These are phyloP conservation scores for Plasmodium yoelii DNA, from an alignment of 169 alveolate species.

Conservation along the genomic window DNA sequence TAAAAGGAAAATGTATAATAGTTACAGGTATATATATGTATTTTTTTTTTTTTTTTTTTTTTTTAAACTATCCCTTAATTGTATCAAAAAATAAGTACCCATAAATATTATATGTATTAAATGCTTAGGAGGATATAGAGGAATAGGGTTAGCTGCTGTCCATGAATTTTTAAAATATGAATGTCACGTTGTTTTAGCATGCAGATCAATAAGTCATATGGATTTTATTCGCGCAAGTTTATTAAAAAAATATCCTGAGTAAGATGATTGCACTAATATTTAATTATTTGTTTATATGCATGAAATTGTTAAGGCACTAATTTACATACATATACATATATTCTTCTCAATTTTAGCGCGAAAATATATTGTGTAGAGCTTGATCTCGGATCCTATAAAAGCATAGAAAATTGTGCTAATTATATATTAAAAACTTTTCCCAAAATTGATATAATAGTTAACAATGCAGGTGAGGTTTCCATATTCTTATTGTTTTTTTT, in stretches of 20 bases:
- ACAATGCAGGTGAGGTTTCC: conserved; percentile 47
- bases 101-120: no score
- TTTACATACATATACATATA: background rate
- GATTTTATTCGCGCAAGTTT: conserved; percentile 29
- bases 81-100: background rate
- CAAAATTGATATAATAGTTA: conserved; percentile 67
- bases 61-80: background rate
- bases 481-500: background rate
- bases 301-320: background rate
- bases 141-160: conserved; percentile 73
- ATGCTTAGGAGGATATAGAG: conserved; percentile 54
- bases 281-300: background rate
- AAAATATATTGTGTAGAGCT: conserved; percentile 49
- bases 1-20: conserved; percentile 59
- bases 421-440: conserved; percentile 32
- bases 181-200: conserved; percentile 62
- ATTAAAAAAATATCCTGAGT: conserved; percentile 33
- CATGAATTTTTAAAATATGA: conserved; percentile 41
- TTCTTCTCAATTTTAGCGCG: conserved; percentile 13
- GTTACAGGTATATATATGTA: conserved; percentile 53
- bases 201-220: conserved; percentile 42
- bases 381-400: conserved; percentile 42
- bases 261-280: background rate
- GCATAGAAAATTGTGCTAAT: conserved; percentile 65
- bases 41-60: background rate